Evolutionary conservation across 352 stramenopile species (phyloP).

Genomic region (Aphanomyces astaci): DNA sequence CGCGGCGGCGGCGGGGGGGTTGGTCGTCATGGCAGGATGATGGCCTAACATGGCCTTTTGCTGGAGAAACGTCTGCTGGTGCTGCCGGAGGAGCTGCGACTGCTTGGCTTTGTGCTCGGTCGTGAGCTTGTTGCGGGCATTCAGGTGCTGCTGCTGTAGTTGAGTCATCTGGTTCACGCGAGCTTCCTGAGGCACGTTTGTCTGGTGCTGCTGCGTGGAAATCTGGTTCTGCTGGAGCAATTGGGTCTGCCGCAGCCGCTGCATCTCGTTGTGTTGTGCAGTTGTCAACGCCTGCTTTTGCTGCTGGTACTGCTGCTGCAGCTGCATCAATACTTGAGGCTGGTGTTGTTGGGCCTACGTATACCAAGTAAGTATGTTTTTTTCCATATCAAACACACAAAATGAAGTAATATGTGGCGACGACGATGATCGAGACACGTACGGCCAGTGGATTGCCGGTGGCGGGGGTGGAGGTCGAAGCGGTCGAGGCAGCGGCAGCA

Average conservation of each 20-base stretch:
- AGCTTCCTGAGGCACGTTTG: constrained; percentile 48
- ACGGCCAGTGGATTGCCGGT: constrained; percentile 13
- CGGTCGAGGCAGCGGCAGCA: neutral
- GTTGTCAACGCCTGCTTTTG: constrained; percentile 65
- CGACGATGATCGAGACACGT: no score
- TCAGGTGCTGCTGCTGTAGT: constrained; percentile 64
- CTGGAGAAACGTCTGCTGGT: constrained; percentile 70
- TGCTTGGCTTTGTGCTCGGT: constrained; percentile 76
- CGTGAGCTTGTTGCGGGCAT: constrained; percentile 53
- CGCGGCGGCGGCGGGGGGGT: constrained; percentile 8
- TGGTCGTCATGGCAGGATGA: neutral
- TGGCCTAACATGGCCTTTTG: constrained; percentile 62
- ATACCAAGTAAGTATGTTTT: no score
- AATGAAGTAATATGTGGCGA: no score
- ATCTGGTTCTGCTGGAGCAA: constrained; percentile 70
- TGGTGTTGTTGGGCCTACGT: constrained; percentile 6
- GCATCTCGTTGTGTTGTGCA: constrained; percentile 68
- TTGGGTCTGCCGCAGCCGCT: constrained; percentile 67
- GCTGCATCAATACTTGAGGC: constrained; percentile 27
- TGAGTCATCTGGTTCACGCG: constrained; percentile 63
- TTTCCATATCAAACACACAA: no score
- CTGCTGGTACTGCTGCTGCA: constrained; percentile 69
- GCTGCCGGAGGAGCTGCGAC: constrained; percentile 68
- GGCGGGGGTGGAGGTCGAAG: constrained; percentile 16
- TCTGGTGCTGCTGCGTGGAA: constrained; percentile 56